phyloP scores from a whole-genome alignment of 331 rosid species.

The Ulmus americana region DNA sequence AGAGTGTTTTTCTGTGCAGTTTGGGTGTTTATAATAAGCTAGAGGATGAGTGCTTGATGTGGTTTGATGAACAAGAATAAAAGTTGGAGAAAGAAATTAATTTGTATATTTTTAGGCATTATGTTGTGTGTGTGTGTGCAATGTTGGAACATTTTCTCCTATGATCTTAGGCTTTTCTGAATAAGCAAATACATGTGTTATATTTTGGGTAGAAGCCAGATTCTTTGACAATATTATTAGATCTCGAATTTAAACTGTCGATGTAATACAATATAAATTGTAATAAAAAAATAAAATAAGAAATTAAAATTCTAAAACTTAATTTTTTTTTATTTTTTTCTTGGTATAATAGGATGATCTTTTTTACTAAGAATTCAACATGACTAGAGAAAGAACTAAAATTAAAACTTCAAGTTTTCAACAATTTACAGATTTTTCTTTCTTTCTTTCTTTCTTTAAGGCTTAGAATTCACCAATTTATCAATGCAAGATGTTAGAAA shows the following conservation, averaged over 20 bases:
- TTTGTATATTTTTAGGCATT: not conserved
- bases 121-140: not conserved
- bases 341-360: too few relatives aligned
- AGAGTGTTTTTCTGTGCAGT: not conserved
- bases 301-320: too few relatives aligned
- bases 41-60: not conserved
- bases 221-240: not conserved
- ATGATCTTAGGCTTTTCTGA: not conserved
- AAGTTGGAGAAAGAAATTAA: not conserved
- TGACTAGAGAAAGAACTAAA: too few relatives aligned
- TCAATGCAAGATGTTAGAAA: too few relatives aligned
- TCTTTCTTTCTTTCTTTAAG: too few relatives aligned
- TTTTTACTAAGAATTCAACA: too few relatives aligned
- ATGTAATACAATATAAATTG: not conserved
- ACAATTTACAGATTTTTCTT: too few relatives aligned
- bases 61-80: too few relatives aligned
- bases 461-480: too few relatives aligned
- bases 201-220: not conserved
- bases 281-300: not conserved
- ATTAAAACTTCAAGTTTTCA: too few relatives aligned
- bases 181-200: not conserved
- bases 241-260: not conserved
- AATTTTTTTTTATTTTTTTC: too few relatives aligned
- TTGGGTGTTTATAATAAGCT: not conserved
- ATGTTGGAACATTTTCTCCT: too few relatives aligned